Base-by-base conservation (phyloP, 73 alveolate species). In the Urostyla sp. region DNA sequence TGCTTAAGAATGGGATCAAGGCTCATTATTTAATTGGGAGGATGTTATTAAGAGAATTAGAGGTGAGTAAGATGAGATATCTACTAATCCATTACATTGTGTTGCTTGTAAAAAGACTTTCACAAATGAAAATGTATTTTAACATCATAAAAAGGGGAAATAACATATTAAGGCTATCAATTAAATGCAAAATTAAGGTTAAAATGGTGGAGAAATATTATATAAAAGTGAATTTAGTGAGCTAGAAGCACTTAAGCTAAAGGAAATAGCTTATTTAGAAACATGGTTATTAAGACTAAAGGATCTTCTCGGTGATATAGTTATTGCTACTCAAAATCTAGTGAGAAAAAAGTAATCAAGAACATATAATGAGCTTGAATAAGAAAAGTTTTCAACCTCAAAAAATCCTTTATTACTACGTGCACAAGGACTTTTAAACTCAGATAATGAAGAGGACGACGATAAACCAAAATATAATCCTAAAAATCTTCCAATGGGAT, bases 401-500 rank as follows among this genome's bases (percentile, higher is more conserved):
- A 63, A 38, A 63, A 63, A 63, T 37, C 79, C 79, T 7, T 20
- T 59, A 16, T 60, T 63, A 3, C 23, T 4, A 7, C 56, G 55
- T 35, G 75, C 37, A 8, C 18, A 75, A 34, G 81, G 55, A 2
- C 36, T 73, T 21, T n/a, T n/a, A n/a, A n/a, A n/a, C n/a, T n/a
- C n/a, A n/a, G 60, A 72, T 48, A 48, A 72, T 4, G 92, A 81
- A 63, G 76, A 84, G 18, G 98, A 91, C 75, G 99, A 96, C 72
- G 91, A 84, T 45, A 87, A 93, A 23, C 97, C 96, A 26, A 90
- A 90, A 80, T 90, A 92, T 76, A 96, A 98, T 75, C 98, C 99
- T 30, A 92, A 94, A 87, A 98, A 98, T 91, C 91, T 97, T 16
- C 99, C 99, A 1, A 92, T 96, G 49, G 99, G 99, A 36, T 98